A percentile compares a stretch with the other conserved stretches of the same genome.
phyloP scores from a whole-genome alignment of 306 rosid genomes.

The Vicia sativa region DNA sequence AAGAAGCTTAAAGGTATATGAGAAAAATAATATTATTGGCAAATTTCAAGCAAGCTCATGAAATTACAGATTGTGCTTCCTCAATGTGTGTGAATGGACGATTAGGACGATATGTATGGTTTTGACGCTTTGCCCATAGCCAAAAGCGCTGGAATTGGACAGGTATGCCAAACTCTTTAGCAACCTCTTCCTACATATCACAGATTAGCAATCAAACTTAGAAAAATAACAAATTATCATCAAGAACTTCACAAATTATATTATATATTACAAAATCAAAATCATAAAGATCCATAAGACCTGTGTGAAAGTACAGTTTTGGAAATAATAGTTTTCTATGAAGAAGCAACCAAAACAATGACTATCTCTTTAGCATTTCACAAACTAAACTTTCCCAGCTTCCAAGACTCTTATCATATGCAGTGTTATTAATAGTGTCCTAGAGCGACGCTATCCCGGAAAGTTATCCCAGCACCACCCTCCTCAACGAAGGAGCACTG shows the following conservation, averaged over 20 bases:
- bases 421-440: no score
- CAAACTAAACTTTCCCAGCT: conserved; percentile 11
- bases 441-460: no score
- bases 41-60: conserved; percentile 32
- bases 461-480: no score
- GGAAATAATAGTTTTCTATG: not conserved
- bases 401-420: not conserved
- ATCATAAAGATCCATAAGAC: not conserved
- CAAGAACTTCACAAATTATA: not conserved
- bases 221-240: conserved; percentile 6
- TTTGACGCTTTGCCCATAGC: conserved; percentile 89
- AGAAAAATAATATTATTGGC: conserved; percentile 2
- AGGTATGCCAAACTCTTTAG: conserved; percentile 82
- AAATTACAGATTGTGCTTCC: conserved; percentile 74
- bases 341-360: conserved; percentile 1
- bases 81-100: conserved; percentile 71
- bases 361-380: conserved; percentile 1
- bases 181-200: conserved; percentile 75
- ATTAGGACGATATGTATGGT: conserved; percentile 84
- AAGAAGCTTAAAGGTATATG: not conserved
- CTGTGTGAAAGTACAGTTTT: conserved; percentile 1
- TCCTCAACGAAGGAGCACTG: no score
- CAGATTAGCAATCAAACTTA: conserved; percentile 22
- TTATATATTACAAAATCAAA: not conserved
- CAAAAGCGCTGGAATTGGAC: conserved; percentile 85